Base-by-base conservation (phyloP, 164 flowering plant genomes). In the Sedum album region DNA sequence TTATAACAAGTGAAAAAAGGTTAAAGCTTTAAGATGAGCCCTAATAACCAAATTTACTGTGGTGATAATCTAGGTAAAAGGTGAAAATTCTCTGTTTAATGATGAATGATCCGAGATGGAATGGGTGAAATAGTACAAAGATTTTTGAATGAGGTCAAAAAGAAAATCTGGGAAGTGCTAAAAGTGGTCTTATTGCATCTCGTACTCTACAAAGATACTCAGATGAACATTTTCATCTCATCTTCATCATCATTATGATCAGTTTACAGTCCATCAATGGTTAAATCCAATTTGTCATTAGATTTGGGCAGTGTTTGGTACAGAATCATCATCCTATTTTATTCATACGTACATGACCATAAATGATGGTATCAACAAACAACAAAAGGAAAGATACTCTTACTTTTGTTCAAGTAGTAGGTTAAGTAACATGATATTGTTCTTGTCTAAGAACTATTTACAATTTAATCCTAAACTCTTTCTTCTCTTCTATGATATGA, bases 211-310 rank as follows among this genome's bases (percentile, higher is more conserved):
- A 51, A n/a, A 21, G 57, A 51, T 6, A 17, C 48, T 21, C 57
- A 51, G 57, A 51, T 51, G 57, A 51, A 51, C 57, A n/a, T n/a
- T n/a, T 51, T 51, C 57, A 51, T 51, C 57, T 51, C 23, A 51
- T n/a, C 57, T 51, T 51, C 57, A 51, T 51, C 57, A 51, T 51
- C 57, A 51, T 51, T 51, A 21, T 51, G 62, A 57, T 10, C 33
- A 57, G 31, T 14, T 57, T 57, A 28, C 62, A 57, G 62, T 57
- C 62, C 14, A 57, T 57, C 62, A 57, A 57, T 57, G 62, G 62
- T 28, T 26, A 53, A 57, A 57, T 28, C 62, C 62, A 13, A 51
- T 26, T 21, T 51, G 57, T 51, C 57, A 51, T 6, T 5, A 57
- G 62, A 26, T 57, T 57, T 57, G 62, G 62, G 31, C 62, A 57